A percentile compares a stretch with the other conserved stretches of the same genome.
These are phyloP conservation scores for Solanum phureja DNA, from an alignment of 257 asterid species.

Conservation along the genomic window DNA sequence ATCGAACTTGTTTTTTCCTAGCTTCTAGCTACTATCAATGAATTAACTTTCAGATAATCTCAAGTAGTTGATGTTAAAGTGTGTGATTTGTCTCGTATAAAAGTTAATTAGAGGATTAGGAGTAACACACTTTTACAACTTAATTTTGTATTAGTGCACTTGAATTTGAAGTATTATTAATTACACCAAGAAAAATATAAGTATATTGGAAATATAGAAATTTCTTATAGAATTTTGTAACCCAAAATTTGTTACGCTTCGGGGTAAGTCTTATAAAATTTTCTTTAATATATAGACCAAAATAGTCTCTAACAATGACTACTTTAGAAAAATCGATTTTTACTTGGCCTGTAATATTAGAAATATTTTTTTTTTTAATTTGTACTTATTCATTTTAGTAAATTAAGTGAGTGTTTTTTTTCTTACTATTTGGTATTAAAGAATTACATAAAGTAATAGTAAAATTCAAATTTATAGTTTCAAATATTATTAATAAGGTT, in stretches of 20 bases:
- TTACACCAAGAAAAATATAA: background rate
- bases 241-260: background rate
- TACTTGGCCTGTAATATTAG: background rate
- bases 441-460: background rate
- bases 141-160: too few species aligned
- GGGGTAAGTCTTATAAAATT: background rate
- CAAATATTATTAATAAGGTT: background rate
- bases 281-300: too few species aligned
- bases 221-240: background rate
- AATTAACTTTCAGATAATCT: background rate
- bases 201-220: background rate
- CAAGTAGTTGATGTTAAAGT: background rate
- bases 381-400: too few species aligned
- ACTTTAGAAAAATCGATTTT: background rate
- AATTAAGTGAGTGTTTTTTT: too few species aligned
- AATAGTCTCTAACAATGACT: background rate
- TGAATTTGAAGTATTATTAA: background rate
- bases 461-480: background rate
- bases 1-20: background rate
- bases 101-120: background rate
- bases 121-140: background rate
- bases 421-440: background rate
- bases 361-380: too few species aligned
- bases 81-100: background rate
- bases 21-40: background rate